Conservation (phyloP, 768 basidiomycete species). For the Pulveroboletus sp. region DNA sequence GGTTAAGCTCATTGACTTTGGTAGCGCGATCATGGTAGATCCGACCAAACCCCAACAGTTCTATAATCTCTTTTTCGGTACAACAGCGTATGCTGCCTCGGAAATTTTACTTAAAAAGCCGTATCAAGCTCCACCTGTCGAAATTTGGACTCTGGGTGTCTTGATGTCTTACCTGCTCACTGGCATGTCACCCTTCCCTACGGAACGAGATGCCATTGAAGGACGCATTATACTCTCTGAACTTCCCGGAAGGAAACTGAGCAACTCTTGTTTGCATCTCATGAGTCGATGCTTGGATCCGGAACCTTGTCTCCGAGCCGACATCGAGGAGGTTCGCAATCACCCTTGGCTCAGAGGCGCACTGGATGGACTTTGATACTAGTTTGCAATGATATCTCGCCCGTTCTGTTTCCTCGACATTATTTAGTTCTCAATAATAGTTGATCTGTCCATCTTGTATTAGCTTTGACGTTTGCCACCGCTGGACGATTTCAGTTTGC, state of each 20-base stretch:
- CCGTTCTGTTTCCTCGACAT: slow-evolving; percentile 2
- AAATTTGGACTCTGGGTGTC: slow-evolving; percentile 95
- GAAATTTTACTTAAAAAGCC: slow-evolving; percentile 86
- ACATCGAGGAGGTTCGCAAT: slow-evolving; percentile 73
- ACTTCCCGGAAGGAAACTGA: slow-evolving; percentile 33
- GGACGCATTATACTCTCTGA: slow-evolving; percentile 56
- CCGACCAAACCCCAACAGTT: slow-evolving; percentile 56
- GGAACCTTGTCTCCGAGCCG: slow-evolving; percentile 73
- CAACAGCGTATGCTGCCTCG: slow-evolving; percentile 92
- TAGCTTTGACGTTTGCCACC: neutral
- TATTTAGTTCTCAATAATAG: slow-evolving; percentile 2
- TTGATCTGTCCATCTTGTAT: slow-evolving; percentile 18
- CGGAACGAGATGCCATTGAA: slow-evolving; percentile 70
- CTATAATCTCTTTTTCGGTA: slow-evolving; percentile 84
- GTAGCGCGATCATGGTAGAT: slow-evolving; percentile 77
- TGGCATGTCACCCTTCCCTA: slow-evolving; percentile 89
- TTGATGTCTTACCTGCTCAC: slow-evolving; percentile 92
- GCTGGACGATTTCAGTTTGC: neutral
- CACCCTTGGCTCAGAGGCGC: slow-evolving; percentile 70
- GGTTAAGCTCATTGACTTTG: slow-evolving; percentile 97
- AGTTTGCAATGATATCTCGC: slow-evolving; percentile 7
- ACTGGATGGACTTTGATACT: slow-evolving; percentile 16
- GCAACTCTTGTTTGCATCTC: slow-evolving; percentile 51
- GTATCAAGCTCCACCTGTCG: slow-evolving; percentile 91
- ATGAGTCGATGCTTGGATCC: slow-evolving; percentile 80